Conservation (phyloP, 768 basidiomycete genomes). For the Suillus subalutaceus region DNA sequence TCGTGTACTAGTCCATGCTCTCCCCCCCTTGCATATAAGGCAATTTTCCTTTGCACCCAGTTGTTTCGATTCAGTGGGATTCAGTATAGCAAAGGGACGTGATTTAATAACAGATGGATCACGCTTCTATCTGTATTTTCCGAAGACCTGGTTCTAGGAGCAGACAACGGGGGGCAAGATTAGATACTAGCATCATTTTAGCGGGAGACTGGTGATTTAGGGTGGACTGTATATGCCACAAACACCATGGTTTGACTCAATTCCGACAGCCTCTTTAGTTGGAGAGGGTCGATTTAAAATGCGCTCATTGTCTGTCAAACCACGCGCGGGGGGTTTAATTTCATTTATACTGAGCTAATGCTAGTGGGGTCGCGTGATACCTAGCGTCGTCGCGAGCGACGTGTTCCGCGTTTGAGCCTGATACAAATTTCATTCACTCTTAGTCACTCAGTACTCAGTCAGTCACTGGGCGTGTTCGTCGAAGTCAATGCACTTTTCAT, state of each 20-base stretch:
- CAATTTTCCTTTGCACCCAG: neutral
- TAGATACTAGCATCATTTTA: neutral
- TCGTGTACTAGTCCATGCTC: neutral
- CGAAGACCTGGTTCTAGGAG: neutral
- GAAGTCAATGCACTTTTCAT: too few species aligned
- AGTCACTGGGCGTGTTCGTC: too few species aligned
- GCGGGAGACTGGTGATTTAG: neutral
- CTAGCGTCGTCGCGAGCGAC: neutral
- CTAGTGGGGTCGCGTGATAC: too few species aligned
- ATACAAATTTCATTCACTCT: neutral
- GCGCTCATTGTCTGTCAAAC: too few species aligned
- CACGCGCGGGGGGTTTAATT: too few species aligned
- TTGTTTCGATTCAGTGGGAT: neutral
- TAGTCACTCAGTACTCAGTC: too few species aligned
- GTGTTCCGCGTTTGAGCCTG: neutral
- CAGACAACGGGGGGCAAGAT: neutral
- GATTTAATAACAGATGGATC: neutral
- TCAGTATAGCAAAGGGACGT: neutral
- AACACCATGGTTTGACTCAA: too few species aligned
- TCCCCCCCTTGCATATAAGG: neutral
- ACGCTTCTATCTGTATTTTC: neutral
- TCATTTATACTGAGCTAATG: too few species aligned
- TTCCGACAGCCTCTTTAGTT: too few species aligned
- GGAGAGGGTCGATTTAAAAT: too few species aligned
- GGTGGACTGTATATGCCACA: neutral